These are phyloP conservation scores for Phlebiopsis gigantea DNA, from an alignment of 768 basidiomycete genomes.

Conservation along the genomic window DNA sequence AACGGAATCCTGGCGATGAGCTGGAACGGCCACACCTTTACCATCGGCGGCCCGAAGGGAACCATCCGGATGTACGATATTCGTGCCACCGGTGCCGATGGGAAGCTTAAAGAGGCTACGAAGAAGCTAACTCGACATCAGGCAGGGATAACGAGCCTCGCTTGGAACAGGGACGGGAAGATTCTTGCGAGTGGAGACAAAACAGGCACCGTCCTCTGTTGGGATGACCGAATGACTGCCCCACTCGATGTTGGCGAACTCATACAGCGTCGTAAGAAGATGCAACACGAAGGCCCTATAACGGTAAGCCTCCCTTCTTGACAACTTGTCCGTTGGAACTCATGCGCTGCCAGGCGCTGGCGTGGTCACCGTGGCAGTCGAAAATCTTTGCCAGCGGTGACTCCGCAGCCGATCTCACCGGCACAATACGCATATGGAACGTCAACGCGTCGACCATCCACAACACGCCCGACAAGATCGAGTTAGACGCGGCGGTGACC, in stretches of 20 bases:
- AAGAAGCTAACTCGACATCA: conserved; percentile 66
- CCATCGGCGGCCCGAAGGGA: conserved; percentile 62
- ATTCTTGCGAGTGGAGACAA: conserved; percentile 74
- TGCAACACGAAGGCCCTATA: conserved; percentile 60
- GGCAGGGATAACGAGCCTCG: conserved; percentile 55
- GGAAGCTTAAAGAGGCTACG: conserved; percentile 52
- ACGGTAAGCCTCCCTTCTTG: conserved; percentile 30
- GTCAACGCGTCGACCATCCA: conserved; percentile 23
- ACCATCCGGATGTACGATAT: conserved; percentile 73
- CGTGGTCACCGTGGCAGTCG: conserved; percentile 56
- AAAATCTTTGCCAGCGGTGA: conserved; percentile 46
- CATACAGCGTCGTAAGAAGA: conserved; percentile 56
- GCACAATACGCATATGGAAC: conserved; percentile 53
- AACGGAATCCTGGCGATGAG: conserved; percentile 52
- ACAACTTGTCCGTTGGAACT: neutral
- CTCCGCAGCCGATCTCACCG: conserved; percentile 35
- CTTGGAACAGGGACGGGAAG: conserved; percentile 64
- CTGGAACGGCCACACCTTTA: conserved; percentile 65
- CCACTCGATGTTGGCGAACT: conserved; percentile 54
- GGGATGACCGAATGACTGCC: conserved; percentile 55
- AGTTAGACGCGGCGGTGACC: conserved; percentile 56
- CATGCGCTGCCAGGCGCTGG: conserved; percentile 37
- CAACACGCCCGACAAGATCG: conserved; percentile 30
- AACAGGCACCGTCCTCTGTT: conserved; percentile 69
- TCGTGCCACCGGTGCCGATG: conserved; percentile 30